Conservation (phyloP, 495 filamentous ascomycete genomes). For the Hypoxylon lienhwacheense region DNA sequence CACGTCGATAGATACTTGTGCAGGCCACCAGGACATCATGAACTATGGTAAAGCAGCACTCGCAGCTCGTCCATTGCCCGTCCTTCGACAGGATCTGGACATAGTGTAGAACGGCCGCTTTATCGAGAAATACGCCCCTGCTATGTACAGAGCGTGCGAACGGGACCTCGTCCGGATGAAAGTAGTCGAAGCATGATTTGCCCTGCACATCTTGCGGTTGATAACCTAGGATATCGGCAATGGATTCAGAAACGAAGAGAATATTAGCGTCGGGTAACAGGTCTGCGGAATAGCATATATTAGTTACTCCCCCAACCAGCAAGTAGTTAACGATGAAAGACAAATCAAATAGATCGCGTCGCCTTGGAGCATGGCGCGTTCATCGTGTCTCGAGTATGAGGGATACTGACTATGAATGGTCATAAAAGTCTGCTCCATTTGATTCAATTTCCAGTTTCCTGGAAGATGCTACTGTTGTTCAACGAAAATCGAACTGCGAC, state of each 20-base stretch:
- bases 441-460: constrained; percentile 37
- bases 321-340: constrained; percentile 9
- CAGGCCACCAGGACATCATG: constrained; percentile 85
- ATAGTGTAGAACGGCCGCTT: constrained; percentile 82
- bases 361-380: constrained; percentile 6
- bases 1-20: constrained; percentile 75
- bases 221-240: constrained; percentile 81
- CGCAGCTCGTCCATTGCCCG: constrained; percentile 78
- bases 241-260: constrained; percentile 80
- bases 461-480: constrained; percentile 35
- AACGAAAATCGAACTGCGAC: constrained; percentile 30
- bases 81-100: constrained; percentile 68
- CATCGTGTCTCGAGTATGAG: constrained; percentile 7
- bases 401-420: constrained; percentile 78
- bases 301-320: constrained; percentile 23
- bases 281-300: constrained; percentile 52
- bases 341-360: constrained; percentile 5
- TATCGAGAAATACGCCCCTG: constrained; percentile 75
- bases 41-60: constrained; percentile 87
- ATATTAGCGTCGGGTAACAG: constrained; percentile 75
- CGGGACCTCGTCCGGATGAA: constrained; percentile 78
- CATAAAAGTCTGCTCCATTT: constrained; percentile 92
- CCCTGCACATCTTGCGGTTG: constrained; percentile 72
- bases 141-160: constrained; percentile 73
- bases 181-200: constrained; percentile 82